Evolutionary conservation across 805 yeast genomes (phyloP).

Genomic region (Yarrowia hollandica): DNA sequence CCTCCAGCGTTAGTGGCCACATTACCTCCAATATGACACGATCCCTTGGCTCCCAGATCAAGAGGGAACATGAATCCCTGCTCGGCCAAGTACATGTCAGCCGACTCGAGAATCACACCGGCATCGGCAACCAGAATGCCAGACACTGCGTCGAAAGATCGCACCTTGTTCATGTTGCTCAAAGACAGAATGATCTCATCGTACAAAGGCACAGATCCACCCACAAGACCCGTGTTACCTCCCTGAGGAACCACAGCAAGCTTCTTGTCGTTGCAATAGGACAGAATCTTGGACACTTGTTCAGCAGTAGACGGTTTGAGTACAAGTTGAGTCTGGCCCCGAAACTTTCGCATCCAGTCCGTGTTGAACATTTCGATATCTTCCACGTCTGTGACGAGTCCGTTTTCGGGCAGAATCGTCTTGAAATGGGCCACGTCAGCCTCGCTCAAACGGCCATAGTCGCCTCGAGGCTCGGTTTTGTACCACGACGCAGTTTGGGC

Average conservation of each 20-base stretch:
- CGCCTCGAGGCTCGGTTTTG: slow-evolving; percentile 50
- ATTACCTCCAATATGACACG: slow-evolving; percentile 93
- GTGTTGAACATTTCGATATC: slow-evolving; percentile 61
- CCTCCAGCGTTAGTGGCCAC: slow-evolving; percentile 98
- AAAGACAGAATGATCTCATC: slow-evolving; percentile 82
- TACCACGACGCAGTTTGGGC: slow-evolving; percentile 72
- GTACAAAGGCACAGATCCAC: slow-evolving; percentile 89
- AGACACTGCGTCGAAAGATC: slow-evolving; percentile 76
- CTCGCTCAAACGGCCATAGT: slow-evolving; percentile 53
- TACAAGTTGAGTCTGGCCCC: slow-evolving; percentile 80
- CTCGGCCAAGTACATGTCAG: slow-evolving; percentile 75
- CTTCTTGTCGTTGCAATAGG: slow-evolving; percentile 72
- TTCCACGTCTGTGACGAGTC: slow-evolving; percentile 39
- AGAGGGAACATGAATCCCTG: slow-evolving; percentile 89
- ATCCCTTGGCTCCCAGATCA: slow-evolving; percentile 95
- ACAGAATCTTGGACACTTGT: slow-evolving; percentile 73
- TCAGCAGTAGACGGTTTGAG: slow-evolving; percentile 79
- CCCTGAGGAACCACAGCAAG: slow-evolving; percentile 95
- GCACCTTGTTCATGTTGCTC: slow-evolving; percentile 68
- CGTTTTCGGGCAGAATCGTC: slow-evolving; percentile 54
- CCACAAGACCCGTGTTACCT: slow-evolving; percentile 95
- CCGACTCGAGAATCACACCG: slow-evolving; percentile 83
- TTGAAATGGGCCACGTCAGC: slow-evolving; percentile 64
- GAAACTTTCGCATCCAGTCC: slow-evolving; percentile 93
- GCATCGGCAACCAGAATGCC: slow-evolving; percentile 90